Conservation (phyloP, 805 yeast species). For the Millerozyma miso region DNA sequence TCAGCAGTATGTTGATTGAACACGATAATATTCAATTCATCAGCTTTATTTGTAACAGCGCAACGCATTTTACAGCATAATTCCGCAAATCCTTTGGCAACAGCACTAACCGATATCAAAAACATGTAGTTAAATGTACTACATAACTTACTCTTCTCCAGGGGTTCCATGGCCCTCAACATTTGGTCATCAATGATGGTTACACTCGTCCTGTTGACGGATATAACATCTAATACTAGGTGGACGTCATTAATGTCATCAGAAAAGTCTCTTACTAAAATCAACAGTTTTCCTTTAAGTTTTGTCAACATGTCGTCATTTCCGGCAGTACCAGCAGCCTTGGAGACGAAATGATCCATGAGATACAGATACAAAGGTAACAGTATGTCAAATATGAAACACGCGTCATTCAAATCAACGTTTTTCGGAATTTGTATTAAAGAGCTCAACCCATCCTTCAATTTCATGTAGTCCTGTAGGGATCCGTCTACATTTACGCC, state of each 20-base stretch:
- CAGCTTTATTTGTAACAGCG: not conserved
- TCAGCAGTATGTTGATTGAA: not conserved
- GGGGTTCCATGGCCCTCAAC: not conserved
- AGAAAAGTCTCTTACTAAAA: slow-evolving; percentile 23
- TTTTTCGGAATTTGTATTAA: slow-evolving; percentile 26
- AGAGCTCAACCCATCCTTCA: slow-evolving; percentile 20
- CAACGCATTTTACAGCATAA: not conserved
- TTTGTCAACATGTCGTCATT: slow-evolving; percentile 1
- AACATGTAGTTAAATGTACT: too few relatives aligned
- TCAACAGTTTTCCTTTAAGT: slow-evolving; percentile 14
- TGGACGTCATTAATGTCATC: slow-evolving; percentile 36
- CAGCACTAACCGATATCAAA: not conserved
- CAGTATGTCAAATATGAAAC: slow-evolving; percentile 29
- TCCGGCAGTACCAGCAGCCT: not conserved
- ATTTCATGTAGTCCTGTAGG: slow-evolving; percentile 31
- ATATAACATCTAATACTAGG: slow-evolving; percentile 27
- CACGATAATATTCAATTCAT: not conserved
- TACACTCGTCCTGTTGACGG: not conserved
- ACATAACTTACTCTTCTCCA: not conserved
- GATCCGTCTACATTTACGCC: slow-evolving; percentile 38
- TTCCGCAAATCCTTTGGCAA: not conserved
- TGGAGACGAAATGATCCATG: slow-evolving; percentile 12
- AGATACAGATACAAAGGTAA: slow-evolving; percentile 32
- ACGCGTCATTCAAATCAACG: slow-evolving; percentile 34
- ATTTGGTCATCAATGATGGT: not conserved